Evolutionary conservation across 169 alveolate genomes (phyloP), one percentile per base, ranked within the genome.

Genomic region (Babesia gibsoni): DNA sequence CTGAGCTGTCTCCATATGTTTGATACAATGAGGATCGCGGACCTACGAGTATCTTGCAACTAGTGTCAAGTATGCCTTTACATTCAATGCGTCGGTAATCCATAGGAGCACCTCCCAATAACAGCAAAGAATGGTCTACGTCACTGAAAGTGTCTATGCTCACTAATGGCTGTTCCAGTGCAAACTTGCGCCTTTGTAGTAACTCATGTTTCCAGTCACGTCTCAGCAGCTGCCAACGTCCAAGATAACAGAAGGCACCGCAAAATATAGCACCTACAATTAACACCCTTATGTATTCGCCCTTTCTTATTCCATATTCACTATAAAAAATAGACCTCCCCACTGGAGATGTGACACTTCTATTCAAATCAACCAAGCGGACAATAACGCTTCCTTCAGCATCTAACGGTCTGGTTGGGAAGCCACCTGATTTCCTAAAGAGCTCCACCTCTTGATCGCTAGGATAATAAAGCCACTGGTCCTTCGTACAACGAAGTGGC

Each of bases 281-380:
- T 29, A 69, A 12, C 22, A 79, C 20, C 3, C 48, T 56, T 16
- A 61, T 37, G 0, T 22, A 33, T 82, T 92, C 96, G 12, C 84
- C 90, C 63, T 84, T 83, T 32, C 95, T 88, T 50, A 92, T 68
- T 25, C 96, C 96, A 39, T 83, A 92, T 68, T 90, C 93, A 48
- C 95, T 84, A 75, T 58, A 83, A 48, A 77, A 84, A 10, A 88
- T 85, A 22, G 91, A 64, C 23, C 89, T 64, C 52, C 82, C 67
- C 6, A 91, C 91, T 4, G 95, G 95, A 18, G 93, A 86, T 2
- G 91, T 78, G 18, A 89, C 93, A 10, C 72, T 84, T 52, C 81
- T 81, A 27, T 67, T 59, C 37, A 84, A 73, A 39, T 88, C 72
- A 18, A 91, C 88, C 27, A 91, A 59, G 32, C 92, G 82, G 37